Percentiles rank a stretch among this genome's conserved stretches.
Conservation (phyloP, 345 rosid species). For the Boechera divaricarpa region DNA sequence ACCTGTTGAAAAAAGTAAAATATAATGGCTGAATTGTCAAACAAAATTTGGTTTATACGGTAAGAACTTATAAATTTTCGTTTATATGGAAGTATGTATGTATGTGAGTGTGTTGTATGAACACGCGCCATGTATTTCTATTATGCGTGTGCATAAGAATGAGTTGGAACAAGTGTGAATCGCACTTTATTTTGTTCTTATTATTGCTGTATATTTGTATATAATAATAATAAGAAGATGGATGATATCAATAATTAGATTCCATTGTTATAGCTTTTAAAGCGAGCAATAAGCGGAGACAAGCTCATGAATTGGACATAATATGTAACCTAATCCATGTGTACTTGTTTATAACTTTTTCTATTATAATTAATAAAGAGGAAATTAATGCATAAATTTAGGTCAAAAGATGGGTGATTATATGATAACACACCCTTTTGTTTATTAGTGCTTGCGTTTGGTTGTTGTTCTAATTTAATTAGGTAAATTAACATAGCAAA, state of each 20-base stretch:
- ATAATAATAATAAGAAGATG: conserved; percentile 34
- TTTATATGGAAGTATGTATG: conserved; percentile 5
- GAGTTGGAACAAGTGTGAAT: conserved; percentile 49
- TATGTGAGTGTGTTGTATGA: conserved; percentile 11
- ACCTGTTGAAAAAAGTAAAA: not conserved
- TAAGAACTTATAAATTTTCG: not conserved
- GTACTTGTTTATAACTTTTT: conserved; percentile 40
- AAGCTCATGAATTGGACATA: conserved; percentile 43
- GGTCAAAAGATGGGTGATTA: conserved; percentile 40
- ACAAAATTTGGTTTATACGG: not conserved
- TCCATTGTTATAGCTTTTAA: conserved; percentile 40
- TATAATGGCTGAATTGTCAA: not conserved
- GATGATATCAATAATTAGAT: conserved; percentile 37
- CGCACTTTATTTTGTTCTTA: conserved; percentile 40
- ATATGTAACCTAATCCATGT: conserved; percentile 46
- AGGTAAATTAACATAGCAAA: conserved; percentile 39
- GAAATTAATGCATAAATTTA: conserved; percentile 41
- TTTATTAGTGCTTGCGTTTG: conserved; percentile 44
- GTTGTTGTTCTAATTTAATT: conserved; percentile 39
- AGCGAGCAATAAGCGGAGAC: conserved; percentile 45
- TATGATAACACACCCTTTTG: conserved; percentile 26
- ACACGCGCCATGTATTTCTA: not conserved
- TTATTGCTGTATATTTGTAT: conserved; percentile 39
- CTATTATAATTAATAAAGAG: conserved; percentile 21
- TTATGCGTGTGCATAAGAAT: conserved; percentile 34